These are phyloP conservation scores for Zea luxurians DNA, from an alignment of 176 grass and related monocot species.

Conservation along the genomic window DNA sequence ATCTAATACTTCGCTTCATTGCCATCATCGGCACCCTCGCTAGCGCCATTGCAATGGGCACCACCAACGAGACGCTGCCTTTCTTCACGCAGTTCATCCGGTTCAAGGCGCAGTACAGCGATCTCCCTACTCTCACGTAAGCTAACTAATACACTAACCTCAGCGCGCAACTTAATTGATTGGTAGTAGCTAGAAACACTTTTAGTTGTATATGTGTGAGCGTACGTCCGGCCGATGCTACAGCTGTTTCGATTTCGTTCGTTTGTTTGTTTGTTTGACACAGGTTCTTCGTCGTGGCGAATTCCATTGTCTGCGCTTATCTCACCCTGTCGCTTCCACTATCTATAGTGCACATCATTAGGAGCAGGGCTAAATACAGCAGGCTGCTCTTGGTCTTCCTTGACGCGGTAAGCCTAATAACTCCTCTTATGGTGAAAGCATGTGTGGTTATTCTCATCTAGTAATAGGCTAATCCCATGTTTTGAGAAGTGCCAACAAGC, in stretches of 20 bases:
- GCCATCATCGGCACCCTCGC: conserved; percentile 64
- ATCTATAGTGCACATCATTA: conserved; percentile 72
- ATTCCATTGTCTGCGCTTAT: conserved; percentile 62
- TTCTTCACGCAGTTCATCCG: conserved; percentile 75
- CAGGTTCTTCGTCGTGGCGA: conserved; percentile 78
- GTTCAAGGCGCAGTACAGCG: conserved; percentile 71
- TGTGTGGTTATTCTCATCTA: background rate
- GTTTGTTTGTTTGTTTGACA: background rate
- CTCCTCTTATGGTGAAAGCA: background rate
- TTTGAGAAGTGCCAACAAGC: background rate
- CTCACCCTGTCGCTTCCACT: conserved; percentile 66
- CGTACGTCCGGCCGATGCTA: conserved; percentile 19
- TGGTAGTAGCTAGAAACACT: background rate
- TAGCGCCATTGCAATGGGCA: conserved; percentile 82
- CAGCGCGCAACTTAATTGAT: background rate
- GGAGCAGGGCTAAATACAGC: conserved; percentile 56
- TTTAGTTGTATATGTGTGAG: background rate
- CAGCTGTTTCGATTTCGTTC: conserved; percentile 4
- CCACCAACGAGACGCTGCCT: conserved; percentile 70
- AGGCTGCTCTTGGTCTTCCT: conserved; percentile 60
- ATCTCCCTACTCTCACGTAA: conserved; percentile 74
- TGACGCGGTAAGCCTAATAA: conserved; percentile 39
- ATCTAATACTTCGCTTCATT: conserved; percentile 56
- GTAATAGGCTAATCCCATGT: background rate
- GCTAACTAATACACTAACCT: background rate